Conservation (phyloP, 495 filamentous ascomycete species). For the Copromyces sp. region DNA sequence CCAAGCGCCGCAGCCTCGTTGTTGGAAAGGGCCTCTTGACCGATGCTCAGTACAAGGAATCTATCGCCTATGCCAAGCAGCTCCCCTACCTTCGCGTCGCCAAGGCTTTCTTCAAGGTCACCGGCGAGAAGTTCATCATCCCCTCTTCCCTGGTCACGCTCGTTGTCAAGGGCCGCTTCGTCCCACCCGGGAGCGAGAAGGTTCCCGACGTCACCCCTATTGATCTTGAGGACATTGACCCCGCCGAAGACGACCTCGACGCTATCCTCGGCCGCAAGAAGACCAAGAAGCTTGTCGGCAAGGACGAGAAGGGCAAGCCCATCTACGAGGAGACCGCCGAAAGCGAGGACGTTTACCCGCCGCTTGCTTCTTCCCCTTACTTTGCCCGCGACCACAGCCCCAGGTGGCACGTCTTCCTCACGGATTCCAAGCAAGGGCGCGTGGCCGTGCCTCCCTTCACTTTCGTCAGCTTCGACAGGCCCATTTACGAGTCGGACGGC, state of each 20-base stretch:
- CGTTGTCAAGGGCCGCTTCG: conserved; percentile 87
- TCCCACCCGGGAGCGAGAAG: conserved; percentile 69
- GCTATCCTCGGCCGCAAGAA: conserved; percentile 79
- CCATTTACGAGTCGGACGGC: conserved; percentile 59
- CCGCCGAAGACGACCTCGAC: conserved; percentile 85
- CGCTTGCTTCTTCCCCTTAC: conserved; percentile 81
- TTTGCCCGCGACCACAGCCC: conserved; percentile 81
- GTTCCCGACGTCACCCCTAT: conserved; percentile 62
- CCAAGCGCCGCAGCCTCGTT: conserved; percentile 56
- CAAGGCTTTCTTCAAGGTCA: conserved; percentile 96
- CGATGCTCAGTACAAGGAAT: conserved; percentile 65
- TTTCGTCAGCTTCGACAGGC: conserved; percentile 82
- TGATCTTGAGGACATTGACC: conserved; percentile 85
- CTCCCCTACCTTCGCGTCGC: conserved; percentile 76
- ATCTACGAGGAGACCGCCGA: conserved; percentile 28
- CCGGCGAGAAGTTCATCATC: conserved; percentile 83
- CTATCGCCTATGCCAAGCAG: conserved; percentile 65
- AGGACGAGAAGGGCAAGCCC: conserved; percentile 46
- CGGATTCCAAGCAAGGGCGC: conserved; percentile 85
- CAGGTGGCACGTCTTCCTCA: conserved; percentile 85
- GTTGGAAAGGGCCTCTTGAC: conserved; percentile 62
- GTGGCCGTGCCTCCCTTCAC: conserved; percentile 92
- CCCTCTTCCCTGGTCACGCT: conserved; percentile 90
- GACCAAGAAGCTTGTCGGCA: conserved; percentile 46
- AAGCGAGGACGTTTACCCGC: conserved; percentile 58